Percentiles rank a stretch among this genome's conserved stretches.
phyloP scores from a whole-genome alignment of 148 eudicot genomes.

The Oxyria digyna region DNA sequence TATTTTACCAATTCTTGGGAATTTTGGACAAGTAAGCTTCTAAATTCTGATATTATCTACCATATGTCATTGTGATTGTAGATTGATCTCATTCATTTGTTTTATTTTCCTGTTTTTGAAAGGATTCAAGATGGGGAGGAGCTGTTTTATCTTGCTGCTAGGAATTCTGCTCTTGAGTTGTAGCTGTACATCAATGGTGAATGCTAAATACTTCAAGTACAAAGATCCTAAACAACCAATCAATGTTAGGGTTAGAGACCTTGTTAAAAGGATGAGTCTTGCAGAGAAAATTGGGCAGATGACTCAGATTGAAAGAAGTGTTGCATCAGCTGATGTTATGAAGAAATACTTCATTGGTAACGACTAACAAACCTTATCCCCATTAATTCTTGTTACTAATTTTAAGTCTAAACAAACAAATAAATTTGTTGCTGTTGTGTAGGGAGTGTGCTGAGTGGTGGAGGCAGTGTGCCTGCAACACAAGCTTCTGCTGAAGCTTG shows the following conservation, averaged over 20 bases:
- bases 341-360: conserved; percentile 52
- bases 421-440: neutral
- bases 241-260: conserved; percentile 35
- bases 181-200: neutral
- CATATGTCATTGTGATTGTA: neutral
- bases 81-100: neutral
- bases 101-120: neutral
- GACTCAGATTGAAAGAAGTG: conserved; percentile 59
- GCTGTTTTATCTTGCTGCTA: neutral
- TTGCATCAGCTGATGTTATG: conserved; percentile 51
- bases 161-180: neutral
- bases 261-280: conserved; percentile 48
- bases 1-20: neutral
- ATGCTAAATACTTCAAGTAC: conserved; percentile 30
- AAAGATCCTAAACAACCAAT: conserved; percentile 52
- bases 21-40: neutral
- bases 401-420: too few species aligned
- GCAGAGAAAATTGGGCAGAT: conserved; percentile 76
- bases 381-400: too few species aligned
- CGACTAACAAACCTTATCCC: neutral
- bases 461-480: conserved; percentile 64
- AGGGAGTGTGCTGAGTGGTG: conserved; percentile 81
- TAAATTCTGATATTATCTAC: neutral
- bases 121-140: neutral
- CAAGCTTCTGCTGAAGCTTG: conserved; percentile 55